Conservation (phyloP, 1,284 basidiomycete genomes). For the Ustilago xerochloae region DNA sequence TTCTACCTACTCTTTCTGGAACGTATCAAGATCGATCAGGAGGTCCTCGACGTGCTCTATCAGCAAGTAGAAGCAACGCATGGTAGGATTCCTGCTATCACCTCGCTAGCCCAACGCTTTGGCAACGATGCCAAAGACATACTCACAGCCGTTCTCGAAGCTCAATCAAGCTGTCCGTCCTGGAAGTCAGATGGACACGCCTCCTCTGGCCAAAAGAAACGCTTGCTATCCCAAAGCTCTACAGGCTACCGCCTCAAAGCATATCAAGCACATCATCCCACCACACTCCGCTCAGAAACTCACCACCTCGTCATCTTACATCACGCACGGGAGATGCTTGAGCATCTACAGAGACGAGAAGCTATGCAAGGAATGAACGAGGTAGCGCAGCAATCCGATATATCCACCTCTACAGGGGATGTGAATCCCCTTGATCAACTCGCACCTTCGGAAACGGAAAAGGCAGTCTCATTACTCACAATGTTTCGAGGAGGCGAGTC, state of each 20-base stretch:
- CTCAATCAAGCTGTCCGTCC: slow-evolving; percentile 33
- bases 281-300: slow-evolving; percentile 33
- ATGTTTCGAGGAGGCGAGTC: slow-evolving; percentile 50
- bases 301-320: slow-evolving; percentile 48
- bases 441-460: slow-evolving; percentile 22
- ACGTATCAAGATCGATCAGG: slow-evolving; percentile 35
- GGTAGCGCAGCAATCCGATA: background rate
- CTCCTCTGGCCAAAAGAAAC: background rate
- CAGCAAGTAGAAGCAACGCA: slow-evolving; percentile 26
- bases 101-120: slow-evolving; percentile 14
- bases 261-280: slow-evolving; percentile 36
- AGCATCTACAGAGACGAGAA: slow-evolving; percentile 48
- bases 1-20: slow-evolving; percentile 49
- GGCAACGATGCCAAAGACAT: slow-evolving; percentile 51
- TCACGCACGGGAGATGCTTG: slow-evolving; percentile 45
- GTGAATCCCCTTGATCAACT: background rate
- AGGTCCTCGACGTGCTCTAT: slow-evolving; percentile 39
- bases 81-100: slow-evolving; percentile 16
- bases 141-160: slow-evolving; percentile 28
- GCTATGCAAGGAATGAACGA: slow-evolving; percentile 35
- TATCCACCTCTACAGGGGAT: background rate
- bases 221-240: slow-evolving; percentile 1
- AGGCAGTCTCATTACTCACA: slow-evolving; percentile 30
- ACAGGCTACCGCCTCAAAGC: slow-evolving; percentile 27
- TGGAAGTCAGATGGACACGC: slow-evolving; percentile 6